Base-by-base conservation (phyloP, 129 eudicot genomes). In the Tagetes erecta region DNA sequence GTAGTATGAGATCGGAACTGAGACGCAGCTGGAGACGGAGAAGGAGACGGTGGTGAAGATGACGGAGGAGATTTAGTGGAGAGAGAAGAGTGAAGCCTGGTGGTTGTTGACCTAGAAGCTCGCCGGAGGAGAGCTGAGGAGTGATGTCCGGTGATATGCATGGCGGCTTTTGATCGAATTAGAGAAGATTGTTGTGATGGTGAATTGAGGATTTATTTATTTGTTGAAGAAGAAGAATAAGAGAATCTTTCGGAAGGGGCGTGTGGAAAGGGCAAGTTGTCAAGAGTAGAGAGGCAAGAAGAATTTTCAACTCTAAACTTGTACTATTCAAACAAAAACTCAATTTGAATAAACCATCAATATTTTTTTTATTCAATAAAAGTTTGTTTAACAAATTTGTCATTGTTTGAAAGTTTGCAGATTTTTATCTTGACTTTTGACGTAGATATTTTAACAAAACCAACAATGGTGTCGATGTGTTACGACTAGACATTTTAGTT, bases 81-180 rank as follows among this genome's bases (percentile, higher is more conserved):
- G 6, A 78, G 12, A 5, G 82, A 78, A n/a, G 82, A 78, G 58
- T 78, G 73, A 45, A 79, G 58, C 33, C 78, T 72, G 78, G 68
- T 42, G 78, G 82, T 34, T 44, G 81, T 41, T 34, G 82, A 71
- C 78, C 82, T 64, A 55, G 82, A 64, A 55, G 82, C 78, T 72
- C 82, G 82, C 7, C 82, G 82, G 73, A 79, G 82, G 30, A 79
- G 68, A 64, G 68, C 44, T 11, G 78, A 72, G 1, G 82, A 79
- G 50, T 72, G 82, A 45, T 72, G 78, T 41, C 82, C 78, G 35
- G 62, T 72, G 35, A 79, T 53, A 64, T 66, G 82, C 82, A 79
- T 79, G 51, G 75, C 31, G 58, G 44, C 27, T 67, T 55, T 37
- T 47, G 74, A 42, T 69, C 50, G 80, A 33, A 51, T 76, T 64